Conservation (phyloP, 1,284 basidiomycete species). For the Porogramme epimiltina region DNA sequence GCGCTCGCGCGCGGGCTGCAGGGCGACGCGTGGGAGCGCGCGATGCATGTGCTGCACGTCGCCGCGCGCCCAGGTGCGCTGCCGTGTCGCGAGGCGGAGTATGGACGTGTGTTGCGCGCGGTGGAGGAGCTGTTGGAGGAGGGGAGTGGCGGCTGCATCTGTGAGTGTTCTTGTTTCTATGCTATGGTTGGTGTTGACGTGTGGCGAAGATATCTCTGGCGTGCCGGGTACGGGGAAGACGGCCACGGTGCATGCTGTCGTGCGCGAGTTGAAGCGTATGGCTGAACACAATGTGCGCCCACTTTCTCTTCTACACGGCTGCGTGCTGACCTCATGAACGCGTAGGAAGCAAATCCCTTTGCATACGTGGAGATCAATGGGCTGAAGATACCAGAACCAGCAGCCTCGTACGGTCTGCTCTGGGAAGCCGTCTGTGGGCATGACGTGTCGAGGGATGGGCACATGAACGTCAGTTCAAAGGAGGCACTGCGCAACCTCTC, state of each 20-base stretch:
- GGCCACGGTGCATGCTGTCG: constrained; percentile 92
- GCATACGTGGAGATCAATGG: constrained; percentile 99
- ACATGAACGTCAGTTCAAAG: constrained; percentile 67
- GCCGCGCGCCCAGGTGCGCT: constrained; percentile 89
- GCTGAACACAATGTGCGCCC: constrained; percentile 72
- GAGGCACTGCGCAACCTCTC: constrained; percentile 44
- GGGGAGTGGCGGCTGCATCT: constrained; percentile 93
- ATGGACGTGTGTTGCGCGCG: constrained; percentile 72
- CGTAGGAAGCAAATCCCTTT: constrained; percentile 88
- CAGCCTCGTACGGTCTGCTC: constrained; percentile 84
- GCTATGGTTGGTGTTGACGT: background rate
- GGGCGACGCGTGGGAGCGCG: constrained; percentile 78
- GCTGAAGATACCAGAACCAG: constrained; percentile 87
- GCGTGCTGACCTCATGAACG: no score
- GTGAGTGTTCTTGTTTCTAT: constrained; percentile 49
- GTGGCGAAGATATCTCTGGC: constrained; percentile 83
- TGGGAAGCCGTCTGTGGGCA: constrained; percentile 89
- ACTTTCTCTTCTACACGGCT: background rate
- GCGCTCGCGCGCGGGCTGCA: constrained; percentile 42
- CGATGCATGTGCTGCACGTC: constrained; percentile 91
- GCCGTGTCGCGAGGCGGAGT: constrained; percentile 91
- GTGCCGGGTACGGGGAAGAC: constrained; percentile 99
- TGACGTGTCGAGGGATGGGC: constrained; percentile 59
- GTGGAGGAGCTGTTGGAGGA: constrained; percentile 90
- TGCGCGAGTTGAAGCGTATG: constrained; percentile 86